Base-by-base conservation (phyloP, 2,329 filamentous ascomycete species). In the Rhexocercosporidium sp. region DNA sequence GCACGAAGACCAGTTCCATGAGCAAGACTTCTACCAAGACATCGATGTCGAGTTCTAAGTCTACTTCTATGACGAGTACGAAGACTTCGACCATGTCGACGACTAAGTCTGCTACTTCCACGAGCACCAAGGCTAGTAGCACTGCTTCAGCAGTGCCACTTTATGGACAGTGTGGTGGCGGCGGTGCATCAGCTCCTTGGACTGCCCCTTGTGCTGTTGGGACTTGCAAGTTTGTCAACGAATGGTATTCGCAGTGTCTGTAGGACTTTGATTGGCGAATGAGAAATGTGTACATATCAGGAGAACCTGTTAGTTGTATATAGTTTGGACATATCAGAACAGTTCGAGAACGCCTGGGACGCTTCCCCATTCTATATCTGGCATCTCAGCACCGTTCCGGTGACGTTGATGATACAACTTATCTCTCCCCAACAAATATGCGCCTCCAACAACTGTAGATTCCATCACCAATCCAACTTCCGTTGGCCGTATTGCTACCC, bases 101-200 rank as follows among this genome's bases (percentile, higher is more conserved):
- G 1, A 54, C 49, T 0, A 54, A 34, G 9, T 31, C 49, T 34
- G 27, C 49, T 27, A 46, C 41, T 47, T 47, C 44, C 1, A 47
- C 44, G 44, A 47, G 44, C 44, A 47, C 44, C 3, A 47, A 47
- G 44, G 44, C 44, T 20, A 47, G 2, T n/a, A 54, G 49, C n/a
- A 54, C 49, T n/a, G 25, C 49, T 31, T 54, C 49, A 1, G 27
- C 49, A 18, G 60, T 31, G 7, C 46, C 60, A 5, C 46, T 62
- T 41, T 62, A 54, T 9, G 60, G 60, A 14, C 60, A 62, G n/a
- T 62, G 60, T 62, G 60, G 60, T 53, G 60, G 60, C 8, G 37
- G 11, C 34, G 59, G 47, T 41, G 31, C 20, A 29, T 39, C 20
- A 1, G 46, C 3, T 9, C 60, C 46, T 9, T 49, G 18, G 41